Conservation (phyloP, 163 green algal species). For the Scenedesmus sp. region DNA sequence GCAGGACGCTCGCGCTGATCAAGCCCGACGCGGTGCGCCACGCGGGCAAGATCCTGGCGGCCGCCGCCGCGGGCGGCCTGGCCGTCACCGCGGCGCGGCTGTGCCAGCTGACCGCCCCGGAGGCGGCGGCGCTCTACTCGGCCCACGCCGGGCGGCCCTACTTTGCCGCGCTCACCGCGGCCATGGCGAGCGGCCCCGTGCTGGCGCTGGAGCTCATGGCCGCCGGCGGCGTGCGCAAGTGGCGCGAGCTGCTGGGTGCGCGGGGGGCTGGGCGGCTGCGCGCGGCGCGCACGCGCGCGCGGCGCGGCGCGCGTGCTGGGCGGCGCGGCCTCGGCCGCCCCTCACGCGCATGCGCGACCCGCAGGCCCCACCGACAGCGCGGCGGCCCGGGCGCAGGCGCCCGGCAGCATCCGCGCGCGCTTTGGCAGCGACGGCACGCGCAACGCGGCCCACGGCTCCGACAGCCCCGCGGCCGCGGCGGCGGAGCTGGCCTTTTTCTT, state of each 20-base stretch:
- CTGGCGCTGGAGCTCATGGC: constrained; percentile 76
- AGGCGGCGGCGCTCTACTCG: constrained; percentile 81
- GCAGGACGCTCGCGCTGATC: constrained; percentile 75
- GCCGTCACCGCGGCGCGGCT: constrained; percentile 54
- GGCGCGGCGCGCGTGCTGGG: too few species aligned
- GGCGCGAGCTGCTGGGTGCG: constrained; percentile 77
- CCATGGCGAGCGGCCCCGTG: constrained; percentile 83
- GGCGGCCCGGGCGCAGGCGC: constrained; percentile 25
- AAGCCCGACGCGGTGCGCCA: constrained; percentile 81
- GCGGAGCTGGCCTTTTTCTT: constrained; percentile 88
- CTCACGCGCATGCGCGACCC: too few species aligned
- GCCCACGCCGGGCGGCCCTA: constrained; percentile 79
- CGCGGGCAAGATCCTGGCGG: constrained; percentile 79
- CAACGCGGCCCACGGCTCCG: constrained; percentile 82
- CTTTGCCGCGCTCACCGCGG: constrained; percentile 71
- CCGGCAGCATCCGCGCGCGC: constrained; percentile 68
- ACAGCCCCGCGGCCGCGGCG: constrained; percentile 67
- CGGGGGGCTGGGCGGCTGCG: too few species aligned
- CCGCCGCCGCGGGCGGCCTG: constrained; percentile 68
- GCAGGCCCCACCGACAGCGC: constrained; percentile 25
- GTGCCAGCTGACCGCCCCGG: constrained; percentile 61
- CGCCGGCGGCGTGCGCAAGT: constrained; percentile 67
- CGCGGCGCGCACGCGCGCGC: too few species aligned
- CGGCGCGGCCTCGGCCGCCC: too few species aligned
- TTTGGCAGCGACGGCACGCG: constrained; percentile 81